Percentiles rank a stretch among this genome's conserved stretches.
phyloP scores from a whole-genome alignment of 2,329 filamentous ascomycete species.

The Teratosphaeria pseudoeucalypti region DNA sequence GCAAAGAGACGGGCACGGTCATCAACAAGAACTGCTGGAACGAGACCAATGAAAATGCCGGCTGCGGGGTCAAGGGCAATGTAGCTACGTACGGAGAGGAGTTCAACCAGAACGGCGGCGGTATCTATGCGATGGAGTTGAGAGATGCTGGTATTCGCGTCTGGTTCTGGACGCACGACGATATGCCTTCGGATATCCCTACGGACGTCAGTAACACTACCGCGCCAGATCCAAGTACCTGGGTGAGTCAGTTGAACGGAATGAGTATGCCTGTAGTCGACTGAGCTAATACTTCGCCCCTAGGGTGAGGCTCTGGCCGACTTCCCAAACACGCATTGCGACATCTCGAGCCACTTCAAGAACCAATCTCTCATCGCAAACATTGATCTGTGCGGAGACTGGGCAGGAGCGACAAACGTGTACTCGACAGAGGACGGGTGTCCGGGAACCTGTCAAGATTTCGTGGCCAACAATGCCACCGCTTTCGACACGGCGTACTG shows the following conservation, averaged over 20 bases:
- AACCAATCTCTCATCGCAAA: constrained; percentile 29
- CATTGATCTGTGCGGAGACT: constrained; percentile 30
- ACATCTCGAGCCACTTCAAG: constrained; percentile 26
- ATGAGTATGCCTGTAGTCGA: not conserved
- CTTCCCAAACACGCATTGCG: constrained; percentile 39
- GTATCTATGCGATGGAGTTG: constrained; percentile 25
- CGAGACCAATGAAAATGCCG: constrained; percentile 18
- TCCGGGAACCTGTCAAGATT: constrained; percentile 22
- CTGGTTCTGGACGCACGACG: constrained; percentile 25
- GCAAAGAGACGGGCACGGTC: constrained; percentile 21
- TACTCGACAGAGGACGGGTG: constrained; percentile 20
- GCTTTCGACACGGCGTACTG: constrained; percentile 28
- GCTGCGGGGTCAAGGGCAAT: constrained; percentile 19
- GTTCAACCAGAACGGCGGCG: constrained; percentile 23
- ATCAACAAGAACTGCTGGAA: constrained; percentile 18
- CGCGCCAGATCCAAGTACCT: constrained; percentile 49
- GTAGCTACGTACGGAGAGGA: constrained; percentile 20
- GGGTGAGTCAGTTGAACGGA: constrained; percentile 26
- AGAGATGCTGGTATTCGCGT: constrained; percentile 20
- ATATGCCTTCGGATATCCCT: constrained; percentile 31
- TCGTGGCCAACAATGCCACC: constrained; percentile 22
- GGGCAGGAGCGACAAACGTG: constrained; percentile 20
- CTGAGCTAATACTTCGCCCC: not conserved
- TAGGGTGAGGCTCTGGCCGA: constrained; percentile 50
- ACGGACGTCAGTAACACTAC: constrained; percentile 17